Evolutionary conservation across 2,329 filamentous ascomycete species (phyloP).

Genomic region (Aspergillus unguis): DNA sequence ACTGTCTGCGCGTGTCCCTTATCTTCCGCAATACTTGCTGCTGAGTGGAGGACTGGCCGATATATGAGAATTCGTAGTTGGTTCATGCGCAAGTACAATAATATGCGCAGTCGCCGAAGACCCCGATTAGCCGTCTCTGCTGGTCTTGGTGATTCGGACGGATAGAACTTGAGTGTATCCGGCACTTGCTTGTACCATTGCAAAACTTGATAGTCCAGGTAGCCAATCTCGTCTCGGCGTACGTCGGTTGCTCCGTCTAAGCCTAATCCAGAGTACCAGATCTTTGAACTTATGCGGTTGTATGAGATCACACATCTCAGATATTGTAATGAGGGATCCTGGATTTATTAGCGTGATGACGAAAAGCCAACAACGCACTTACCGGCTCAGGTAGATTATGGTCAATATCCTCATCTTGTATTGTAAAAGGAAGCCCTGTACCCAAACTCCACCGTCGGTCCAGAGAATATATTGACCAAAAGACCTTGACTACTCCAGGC

Average conservation of each 20-base stretch:
- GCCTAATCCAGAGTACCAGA: constrained; percentile 77
- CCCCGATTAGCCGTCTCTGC: constrained; percentile 59
- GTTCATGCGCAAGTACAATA: constrained; percentile 82
- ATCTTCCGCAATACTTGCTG: constrained; percentile 76
- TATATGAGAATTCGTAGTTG: constrained; percentile 89
- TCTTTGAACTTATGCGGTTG: constrained; percentile 75
- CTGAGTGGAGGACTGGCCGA: constrained; percentile 79
- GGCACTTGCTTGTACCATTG: constrained; percentile 80
- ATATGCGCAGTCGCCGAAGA: constrained; percentile 70
- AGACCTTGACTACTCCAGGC: constrained; percentile 65
- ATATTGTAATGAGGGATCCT: constrained; percentile 59
- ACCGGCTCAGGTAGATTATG: constrained; percentile 75
- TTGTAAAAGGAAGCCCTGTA: constrained; percentile 80
- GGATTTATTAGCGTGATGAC: background rate
- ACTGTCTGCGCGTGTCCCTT: constrained; percentile 67
- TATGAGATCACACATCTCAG: constrained; percentile 82
- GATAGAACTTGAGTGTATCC: constrained; percentile 60
- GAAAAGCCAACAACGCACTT: constrained; percentile 21
- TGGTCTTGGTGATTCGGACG: constrained; percentile 48
- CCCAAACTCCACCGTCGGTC: constrained; percentile 86
- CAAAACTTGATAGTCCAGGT: constrained; percentile 76
- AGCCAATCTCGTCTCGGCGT: constrained; percentile 71
- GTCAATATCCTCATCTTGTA: constrained; percentile 84
- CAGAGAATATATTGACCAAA: constrained; percentile 83
- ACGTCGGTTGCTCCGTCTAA: constrained; percentile 64